Evolutionary conservation across 2,329 filamentous ascomycete genomes (phyloP).

Genomic region (Fusarium sarcochroum): DNA sequence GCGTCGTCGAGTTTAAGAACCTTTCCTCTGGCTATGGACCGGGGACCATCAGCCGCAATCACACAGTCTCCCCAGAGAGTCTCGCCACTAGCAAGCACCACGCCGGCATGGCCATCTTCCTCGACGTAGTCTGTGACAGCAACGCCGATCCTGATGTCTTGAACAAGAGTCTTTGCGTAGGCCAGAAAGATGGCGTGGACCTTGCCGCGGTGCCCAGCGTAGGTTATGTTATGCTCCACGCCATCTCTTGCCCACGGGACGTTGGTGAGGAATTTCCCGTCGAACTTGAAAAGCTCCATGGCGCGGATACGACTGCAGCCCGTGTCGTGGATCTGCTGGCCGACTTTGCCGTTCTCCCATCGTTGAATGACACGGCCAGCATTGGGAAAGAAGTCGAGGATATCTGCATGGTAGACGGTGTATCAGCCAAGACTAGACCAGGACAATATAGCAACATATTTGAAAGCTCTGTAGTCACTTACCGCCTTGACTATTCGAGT

Average conservation of each 20-base stretch:
- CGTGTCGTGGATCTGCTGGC: conserved; percentile 21
- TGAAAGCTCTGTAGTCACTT: too few relatives aligned
- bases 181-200: conserved; percentile 17
- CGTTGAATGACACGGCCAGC: conserved; percentile 17
- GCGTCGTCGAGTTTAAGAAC: conserved; percentile 10
- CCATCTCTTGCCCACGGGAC: conserved; percentile 19
- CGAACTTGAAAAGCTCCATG: conserved; percentile 23
- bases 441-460: too few relatives aligned
- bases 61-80: conserved; percentile 18
- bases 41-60: conserved; percentile 20
- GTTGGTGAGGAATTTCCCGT: conserved; percentile 18
- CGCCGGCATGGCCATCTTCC: too few relatives aligned
- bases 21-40: conserved; percentile 14
- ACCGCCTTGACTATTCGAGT: conserved; percentile 24
- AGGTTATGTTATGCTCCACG: conserved; percentile 16
- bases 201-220: conserved; percentile 22
- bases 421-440: too few relatives aligned
- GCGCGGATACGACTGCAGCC: conserved; percentile 12
- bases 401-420: too few relatives aligned
- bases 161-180: conserved; percentile 16
- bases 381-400: conserved; percentile 25
- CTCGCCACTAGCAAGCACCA: too few relatives aligned
- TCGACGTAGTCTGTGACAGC: conserved; percentile 9
- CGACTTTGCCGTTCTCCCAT: conserved; percentile 21
- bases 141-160: conserved; percentile 16